These are phyloP conservation scores for Pseudogymnoascus sp. DNA, from an alignment of 2,329 filamentous ascomycete species.

Conservation along the genomic window DNA sequence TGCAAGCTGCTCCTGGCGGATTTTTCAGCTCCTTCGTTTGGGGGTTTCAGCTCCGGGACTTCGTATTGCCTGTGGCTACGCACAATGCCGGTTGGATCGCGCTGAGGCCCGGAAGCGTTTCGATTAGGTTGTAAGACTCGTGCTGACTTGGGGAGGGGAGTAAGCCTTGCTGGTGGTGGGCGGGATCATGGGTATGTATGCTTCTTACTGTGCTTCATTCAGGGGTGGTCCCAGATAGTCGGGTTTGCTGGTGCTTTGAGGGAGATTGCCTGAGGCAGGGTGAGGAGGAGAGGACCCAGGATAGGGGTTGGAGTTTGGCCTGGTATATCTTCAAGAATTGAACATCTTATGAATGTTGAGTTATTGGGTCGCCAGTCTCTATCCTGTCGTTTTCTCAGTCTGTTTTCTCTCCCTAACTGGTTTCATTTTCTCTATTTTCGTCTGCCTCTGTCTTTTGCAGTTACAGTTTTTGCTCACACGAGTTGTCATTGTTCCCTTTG, in stretches of 20 bases:
- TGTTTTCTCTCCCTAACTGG: neutral
- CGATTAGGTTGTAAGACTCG: neutral
- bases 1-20: neutral
- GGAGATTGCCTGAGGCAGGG: neutral
- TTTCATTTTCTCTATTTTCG: neutral
- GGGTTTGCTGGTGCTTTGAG: neutral
- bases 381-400: neutral
- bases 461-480: neutral
- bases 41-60: neutral
- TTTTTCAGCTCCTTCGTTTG: neutral
- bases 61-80: neutral
- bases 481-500: neutral
- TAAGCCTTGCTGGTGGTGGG: neutral
- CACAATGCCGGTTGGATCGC: neutral
- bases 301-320: neutral
- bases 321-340: neutral
- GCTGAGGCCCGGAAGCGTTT: neutral
- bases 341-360: neutral
- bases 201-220: neutral
- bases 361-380: neutral
- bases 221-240: neutral
- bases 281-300: neutral
- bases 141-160: neutral
- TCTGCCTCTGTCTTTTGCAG: neutral
- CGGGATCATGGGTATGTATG: neutral